Conservation (phyloP, 768 basidiomycete species). For the Phaeolepiota aurea region DNA sequence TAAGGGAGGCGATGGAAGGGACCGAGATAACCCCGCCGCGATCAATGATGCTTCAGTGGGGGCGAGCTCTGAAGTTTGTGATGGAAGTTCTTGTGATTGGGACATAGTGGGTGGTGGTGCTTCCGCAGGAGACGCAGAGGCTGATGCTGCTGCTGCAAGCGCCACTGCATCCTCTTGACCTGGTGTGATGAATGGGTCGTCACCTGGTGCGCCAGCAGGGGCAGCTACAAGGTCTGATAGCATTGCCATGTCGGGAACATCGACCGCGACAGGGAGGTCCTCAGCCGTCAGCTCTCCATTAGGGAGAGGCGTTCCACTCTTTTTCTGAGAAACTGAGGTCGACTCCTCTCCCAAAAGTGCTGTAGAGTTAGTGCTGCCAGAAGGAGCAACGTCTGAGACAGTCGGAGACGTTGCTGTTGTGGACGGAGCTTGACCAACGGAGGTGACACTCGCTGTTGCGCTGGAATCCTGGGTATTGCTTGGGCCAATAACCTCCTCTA, state of each 20-base stretch:
- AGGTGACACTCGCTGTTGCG: neutral
- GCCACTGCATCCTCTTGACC: neutral
- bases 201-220: neutral
- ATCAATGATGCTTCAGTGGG: neutral
- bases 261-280: neutral
- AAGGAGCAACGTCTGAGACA: neutral
- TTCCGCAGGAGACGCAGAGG: neutral
- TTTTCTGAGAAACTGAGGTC: neutral
- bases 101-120: neutral
- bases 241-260: neutral
- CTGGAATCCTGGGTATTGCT: neutral
- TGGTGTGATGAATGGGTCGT: neutral
- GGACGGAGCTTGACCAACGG: neutral
- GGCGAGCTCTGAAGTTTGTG: neutral
- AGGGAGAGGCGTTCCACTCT: neutral
- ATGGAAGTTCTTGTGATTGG: neutral
- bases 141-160: neutral
- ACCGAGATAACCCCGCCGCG: neutral
- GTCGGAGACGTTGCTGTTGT: neutral
- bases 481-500: constrained; percentile 6
- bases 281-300: neutral
- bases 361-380: too few species aligned
- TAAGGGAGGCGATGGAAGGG: neutral
- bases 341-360: too few species aligned
- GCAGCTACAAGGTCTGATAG: neutral